These are phyloP conservation scores for Aristolochia fimbriata DNA, from an alignment of 164 flowering plant species.

Conservation along the genomic window DNA sequence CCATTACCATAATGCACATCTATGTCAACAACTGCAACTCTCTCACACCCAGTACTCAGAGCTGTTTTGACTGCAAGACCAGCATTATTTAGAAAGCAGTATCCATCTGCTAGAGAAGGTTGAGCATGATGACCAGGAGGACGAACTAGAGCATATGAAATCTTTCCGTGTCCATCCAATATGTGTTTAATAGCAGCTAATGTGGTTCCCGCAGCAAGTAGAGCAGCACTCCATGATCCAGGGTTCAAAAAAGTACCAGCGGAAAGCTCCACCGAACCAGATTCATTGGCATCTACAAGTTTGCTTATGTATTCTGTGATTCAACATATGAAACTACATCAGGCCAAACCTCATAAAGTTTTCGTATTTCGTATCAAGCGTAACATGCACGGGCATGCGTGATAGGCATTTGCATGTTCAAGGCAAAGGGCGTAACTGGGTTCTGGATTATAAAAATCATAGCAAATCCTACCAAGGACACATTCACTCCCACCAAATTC, in stretches of 20 bases:
- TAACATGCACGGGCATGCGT: too few species aligned
- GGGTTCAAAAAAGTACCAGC: slow-evolving; percentile 74
- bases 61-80: slow-evolving; percentile 81
- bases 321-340: slow-evolving; percentile 3
- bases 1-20: slow-evolving; percentile 99
- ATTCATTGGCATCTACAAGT: slow-evolving; percentile 60
- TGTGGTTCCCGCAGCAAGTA: slow-evolving; percentile 87
- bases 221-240: slow-evolving; percentile 76
- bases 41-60: slow-evolving; percentile 44
- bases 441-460: too few species aligned
- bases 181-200: slow-evolving; percentile 75
- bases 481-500: too few species aligned
- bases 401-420: neutral
- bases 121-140: slow-evolving; percentile 99
- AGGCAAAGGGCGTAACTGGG: neutral
- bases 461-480: too few species aligned
- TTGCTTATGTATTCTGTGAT: slow-evolving; percentile 56
- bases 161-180: slow-evolving; percentile 58
- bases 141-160: slow-evolving; percentile 76
- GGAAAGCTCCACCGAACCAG: slow-evolving; percentile 50
- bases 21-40: slow-evolving; percentile 73
- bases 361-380: neutral
- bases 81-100: slow-evolving; percentile 91
- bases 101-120: slow-evolving; percentile 89
- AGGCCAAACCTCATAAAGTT: neutral